A percentile compares a stretch with the other conserved stretches of the same genome.
Conservation (phyloP, 805 yeast genomes). For the Lachancea lanzarotensis region DNA sequence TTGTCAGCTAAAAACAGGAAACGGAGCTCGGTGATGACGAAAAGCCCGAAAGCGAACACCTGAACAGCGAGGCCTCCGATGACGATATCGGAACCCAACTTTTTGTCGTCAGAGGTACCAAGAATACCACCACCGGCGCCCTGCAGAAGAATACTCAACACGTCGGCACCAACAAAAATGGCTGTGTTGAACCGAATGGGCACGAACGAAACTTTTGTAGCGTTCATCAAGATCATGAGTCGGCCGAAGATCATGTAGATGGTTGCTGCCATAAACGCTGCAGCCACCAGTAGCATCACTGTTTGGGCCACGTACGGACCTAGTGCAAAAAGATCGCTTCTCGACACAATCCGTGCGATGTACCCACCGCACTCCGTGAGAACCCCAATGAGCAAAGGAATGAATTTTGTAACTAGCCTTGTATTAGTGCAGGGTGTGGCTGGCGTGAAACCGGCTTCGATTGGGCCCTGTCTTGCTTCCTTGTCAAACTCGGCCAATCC, state of each 20-base stretch:
- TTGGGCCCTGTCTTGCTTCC: neutral
- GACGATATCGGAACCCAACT: conserved; percentile 18
- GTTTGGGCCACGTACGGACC: conserved; percentile 22
- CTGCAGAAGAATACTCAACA: conserved; percentile 25
- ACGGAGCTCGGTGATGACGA: conserved; percentile 13
- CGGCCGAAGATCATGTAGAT: conserved; percentile 28
- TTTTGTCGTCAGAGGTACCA: conserved; percentile 4
- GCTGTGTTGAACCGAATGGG: conserved; percentile 18
- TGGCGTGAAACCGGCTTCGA: neutral
- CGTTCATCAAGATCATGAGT: conserved; percentile 11
- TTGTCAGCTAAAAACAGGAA: conserved; percentile 9
- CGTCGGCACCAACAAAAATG: conserved; percentile 27
- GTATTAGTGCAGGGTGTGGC: conserved; percentile 1
- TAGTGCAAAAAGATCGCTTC: conserved; percentile 4
- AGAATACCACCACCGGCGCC: conserved; percentile 29
- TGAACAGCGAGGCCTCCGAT: conserved; percentile 29
- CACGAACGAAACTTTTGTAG: conserved; percentile 8
- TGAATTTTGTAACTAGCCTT: neutral
- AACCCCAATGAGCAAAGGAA: conserved; percentile 3
- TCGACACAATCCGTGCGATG: conserved; percentile 15
- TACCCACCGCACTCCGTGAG: conserved; percentile 21
- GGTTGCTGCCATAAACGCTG: conserved; percentile 27
- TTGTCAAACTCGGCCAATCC: no score
- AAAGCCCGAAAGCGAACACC: conserved; percentile 23
- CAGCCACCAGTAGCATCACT: conserved; percentile 25